These are phyloP conservation scores for Kodamaea fungicola DNA, from an alignment of 1,139 yeast species.

Conservation along the genomic window DNA sequence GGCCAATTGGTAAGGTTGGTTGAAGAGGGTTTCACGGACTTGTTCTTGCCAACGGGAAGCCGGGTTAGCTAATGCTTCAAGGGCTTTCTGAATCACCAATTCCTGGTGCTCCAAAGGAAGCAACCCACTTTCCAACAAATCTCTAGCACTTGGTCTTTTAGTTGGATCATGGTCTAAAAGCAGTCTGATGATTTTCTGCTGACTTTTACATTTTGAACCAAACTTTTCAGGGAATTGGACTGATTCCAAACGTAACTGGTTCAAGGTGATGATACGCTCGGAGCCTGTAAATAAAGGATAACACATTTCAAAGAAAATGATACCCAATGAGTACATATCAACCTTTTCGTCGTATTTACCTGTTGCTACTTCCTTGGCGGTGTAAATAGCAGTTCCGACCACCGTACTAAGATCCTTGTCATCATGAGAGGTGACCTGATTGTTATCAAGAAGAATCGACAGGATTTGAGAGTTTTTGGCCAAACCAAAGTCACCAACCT, in stretches of 20 bases:
- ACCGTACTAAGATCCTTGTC: constrained; percentile 85
- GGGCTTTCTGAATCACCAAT: constrained; percentile 81
- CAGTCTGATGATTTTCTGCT: constrained; percentile 60
- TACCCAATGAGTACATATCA: constrained; percentile 92
- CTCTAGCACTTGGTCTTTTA: constrained; percentile 74
- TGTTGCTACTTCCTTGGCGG: constrained; percentile 81
- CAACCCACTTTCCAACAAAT: constrained; percentile 72
- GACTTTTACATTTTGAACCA: constrained; percentile 48
- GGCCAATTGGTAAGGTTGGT: constrained; percentile 79
- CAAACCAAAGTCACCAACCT: constrained; percentile 95
- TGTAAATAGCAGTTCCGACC: constrained; percentile 90
- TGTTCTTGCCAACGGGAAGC: constrained; percentile 94
- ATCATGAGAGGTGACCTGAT: constrained; percentile 32
- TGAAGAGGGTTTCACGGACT: constrained; percentile 79
- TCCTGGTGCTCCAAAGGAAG: constrained; percentile 90
- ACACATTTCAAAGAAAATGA: constrained; percentile 93
- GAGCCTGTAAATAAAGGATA: constrained; percentile 80
- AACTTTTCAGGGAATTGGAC: constrained; percentile 70
- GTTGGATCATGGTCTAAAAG: constrained; percentile 75
- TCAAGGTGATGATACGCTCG: constrained; percentile 79
- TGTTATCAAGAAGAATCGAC: constrained; percentile 36
- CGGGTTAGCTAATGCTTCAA: constrained; percentile 81
- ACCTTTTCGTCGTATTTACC: constrained; percentile 87
- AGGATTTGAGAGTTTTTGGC: constrained; percentile 71
- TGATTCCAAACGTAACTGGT: constrained; percentile 53